A percentile compares a stretch with the other conserved stretches of the same genome.
Conservation (phyloP, 768 basidiomycete genomes). For the Leccinum barrowsii region DNA sequence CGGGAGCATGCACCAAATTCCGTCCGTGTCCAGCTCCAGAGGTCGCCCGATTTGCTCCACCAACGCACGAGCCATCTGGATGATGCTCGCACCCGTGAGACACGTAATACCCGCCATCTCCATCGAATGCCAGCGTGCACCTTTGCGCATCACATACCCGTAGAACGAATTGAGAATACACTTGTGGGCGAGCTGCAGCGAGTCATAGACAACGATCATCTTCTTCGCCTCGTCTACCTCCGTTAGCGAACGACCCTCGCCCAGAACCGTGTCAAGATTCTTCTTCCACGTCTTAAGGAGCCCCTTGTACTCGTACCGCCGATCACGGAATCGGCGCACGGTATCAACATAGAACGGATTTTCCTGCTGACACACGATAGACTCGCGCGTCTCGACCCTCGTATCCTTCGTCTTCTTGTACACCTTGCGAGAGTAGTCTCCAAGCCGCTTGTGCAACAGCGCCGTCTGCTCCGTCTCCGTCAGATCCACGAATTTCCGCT, state of each 20-base stretch:
- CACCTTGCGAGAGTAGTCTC: constrained; percentile 97
- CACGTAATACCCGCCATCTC: constrained; percentile 99
- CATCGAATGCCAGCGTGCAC: constrained; percentile 99
- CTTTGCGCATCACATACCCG: constrained; percentile 99
- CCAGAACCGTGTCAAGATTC: constrained; percentile 74
- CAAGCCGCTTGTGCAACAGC: constrained; percentile 91
- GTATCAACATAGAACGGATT: constrained; percentile 99
- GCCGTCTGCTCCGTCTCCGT: constrained; percentile 84
- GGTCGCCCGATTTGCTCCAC: constrained; percentile 98
- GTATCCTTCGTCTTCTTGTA: constrained; percentile 99
- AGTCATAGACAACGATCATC: constrained; percentile 98
- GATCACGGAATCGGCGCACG: constrained; percentile 93
- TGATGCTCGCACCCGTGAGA: constrained; percentile 94
- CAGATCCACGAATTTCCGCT: constrained; percentile 81
- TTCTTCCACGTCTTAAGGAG: constrained; percentile 99
- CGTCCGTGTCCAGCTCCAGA: constrained; percentile 96
- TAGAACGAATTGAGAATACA: constrained; percentile 99
- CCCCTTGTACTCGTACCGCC: constrained; percentile 98
- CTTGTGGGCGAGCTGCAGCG: constrained; percentile 97
- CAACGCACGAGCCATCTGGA: constrained; percentile 96
- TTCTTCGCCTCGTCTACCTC: constrained; percentile 97
- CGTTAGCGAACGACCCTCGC: constrained; percentile 69
- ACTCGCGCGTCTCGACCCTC: constrained; percentile 86
- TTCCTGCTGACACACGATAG: constrained; percentile 96
- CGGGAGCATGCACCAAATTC: constrained; percentile 99